Evolutionary conservation across 192 early-diverging fungal species (phyloP), one percentile per base, ranked within the genome.

Genomic region (Coemansia sp.): DNA sequence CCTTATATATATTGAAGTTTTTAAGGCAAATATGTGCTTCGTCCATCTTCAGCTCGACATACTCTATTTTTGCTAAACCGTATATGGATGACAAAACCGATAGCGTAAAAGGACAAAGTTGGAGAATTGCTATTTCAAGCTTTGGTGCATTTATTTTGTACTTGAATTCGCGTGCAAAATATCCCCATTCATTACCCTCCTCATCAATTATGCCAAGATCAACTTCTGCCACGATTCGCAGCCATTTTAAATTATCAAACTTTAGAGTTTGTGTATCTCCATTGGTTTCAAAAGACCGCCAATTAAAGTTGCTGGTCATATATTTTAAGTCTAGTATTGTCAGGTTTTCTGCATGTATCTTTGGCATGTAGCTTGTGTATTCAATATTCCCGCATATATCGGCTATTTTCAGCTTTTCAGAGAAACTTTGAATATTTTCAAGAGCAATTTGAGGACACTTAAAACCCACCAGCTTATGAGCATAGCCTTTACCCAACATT

Each of bases 91-190:
- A 11, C n/a, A 48, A 15, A 48, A 48, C 11, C n/a, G 47, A 53
- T 8, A 18, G n/a, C n/a, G 52, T 53, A 18, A 16, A 53, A 9
- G 52, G 52, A 18, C 52, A 53, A 18, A 53, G 52, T 23, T 53
- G 15, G n/a, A 53, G 7, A 53, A 16, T 53, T 53, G n/a, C 9
- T 9, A 9, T 53, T 21, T 53, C 52, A n/a, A 53, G 52, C n/a
- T 53, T 53, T 53, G 52, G 52, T 53, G 52, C 47, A 48, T 48
- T 48, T 11, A 48, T n/a, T 6, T 48, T 48, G n/a, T 48, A 48
- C 12, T 48, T 48, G n/a, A 48, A 48, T 48, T n/a, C 32, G 32
- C 32, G 32, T 32, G 32, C 32, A 32, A 32, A 32, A 32, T 45
- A 45, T 5, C 44, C 13, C 44, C 44, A 15, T 12, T 45, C 52